Base-by-base conservation (phyloP, 2,329 filamentous ascomycete genomes). In the Diaporthe longicolla region DNA sequence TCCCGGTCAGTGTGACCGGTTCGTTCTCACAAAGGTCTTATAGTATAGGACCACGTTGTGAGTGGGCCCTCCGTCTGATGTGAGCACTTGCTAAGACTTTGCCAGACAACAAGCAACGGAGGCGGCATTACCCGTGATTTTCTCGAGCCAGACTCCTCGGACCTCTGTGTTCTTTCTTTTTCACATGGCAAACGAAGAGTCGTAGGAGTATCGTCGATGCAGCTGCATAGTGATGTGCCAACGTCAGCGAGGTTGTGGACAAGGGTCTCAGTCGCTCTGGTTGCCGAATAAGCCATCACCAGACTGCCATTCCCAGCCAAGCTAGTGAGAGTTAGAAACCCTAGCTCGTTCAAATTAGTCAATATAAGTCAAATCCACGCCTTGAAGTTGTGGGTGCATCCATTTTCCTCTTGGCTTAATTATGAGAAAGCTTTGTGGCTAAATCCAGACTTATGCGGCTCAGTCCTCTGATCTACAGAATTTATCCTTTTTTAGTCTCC, bases 381-480 rank as follows among this genome's bases (percentile, higher is more conserved):
- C 5, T 29, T 29, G 29, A 29, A 5, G 29, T 29, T 29, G 29
- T 29, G 29, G 29, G 29, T 29, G 29, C 29, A 29, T 29, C 29
- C 29, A 29, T 29, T 29, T 29, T 29, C 29, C 29, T 29, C 29
- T 10, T 10, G 8, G 35, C 35, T 37, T 9, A 10, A 10, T 37
- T 37, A 9, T 10, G 35, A 4, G 17, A n/a, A n/a, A 45, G 8
- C 32, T 35, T 37, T 10, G 29, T 24, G 21, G 29, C 15, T 68
- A 37, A 37, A 52, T 29, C 10, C n/a, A 54, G 63, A 21, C 63
- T 54, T 9, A 68, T 54, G 63, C 63, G 32, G 63, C 15, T 54
- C 48, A 50, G 6, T 52, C 15, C 21, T 26, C 35, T 54, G 63
- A 68, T 68, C 63, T 50, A 29, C 63, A 52, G 13, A 29, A 68